phyloP scores from a whole-genome alignment of 176 grass and related monocot species.

The Oryza rufipogon region DNA sequence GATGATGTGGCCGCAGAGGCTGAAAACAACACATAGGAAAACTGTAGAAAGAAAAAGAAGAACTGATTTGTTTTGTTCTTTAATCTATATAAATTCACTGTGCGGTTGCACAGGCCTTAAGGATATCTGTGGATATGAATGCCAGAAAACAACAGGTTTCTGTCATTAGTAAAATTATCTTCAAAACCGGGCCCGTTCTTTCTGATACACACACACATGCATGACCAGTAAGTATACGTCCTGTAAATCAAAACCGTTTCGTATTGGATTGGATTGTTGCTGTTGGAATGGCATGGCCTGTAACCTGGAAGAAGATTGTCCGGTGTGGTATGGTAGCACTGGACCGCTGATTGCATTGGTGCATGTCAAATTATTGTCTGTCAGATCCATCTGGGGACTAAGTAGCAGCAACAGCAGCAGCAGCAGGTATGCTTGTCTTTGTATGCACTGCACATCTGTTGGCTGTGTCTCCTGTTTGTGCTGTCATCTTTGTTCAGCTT shows the following conservation, averaged over 20 bases:
- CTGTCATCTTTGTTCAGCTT: slow-evolving; percentile 38
- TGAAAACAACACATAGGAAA: no score
- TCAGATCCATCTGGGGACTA: slow-evolving; percentile 27
- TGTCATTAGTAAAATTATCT: background rate
- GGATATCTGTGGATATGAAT: background rate
- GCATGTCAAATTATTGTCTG: slow-evolving; percentile 41
- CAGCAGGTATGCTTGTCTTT: background rate
- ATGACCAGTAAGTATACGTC: background rate
- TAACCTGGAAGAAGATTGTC: slow-evolving; percentile 6
- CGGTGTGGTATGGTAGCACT: background rate
- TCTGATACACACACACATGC: background rate
- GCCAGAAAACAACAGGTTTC: background rate
- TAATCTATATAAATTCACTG: background rate
- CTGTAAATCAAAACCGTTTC: background rate
- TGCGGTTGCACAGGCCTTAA: background rate
- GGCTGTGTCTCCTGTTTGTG: slow-evolving; percentile 29
- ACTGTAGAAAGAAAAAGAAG: no score
- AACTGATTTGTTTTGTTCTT: no score
- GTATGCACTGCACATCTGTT: slow-evolving; percentile 2
- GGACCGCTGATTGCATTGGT: background rate
- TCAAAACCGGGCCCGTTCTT: background rate
- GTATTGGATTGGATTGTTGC: slow-evolving; percentile 28
- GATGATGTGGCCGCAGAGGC: no score
- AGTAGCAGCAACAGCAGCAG: slow-evolving; percentile 1
- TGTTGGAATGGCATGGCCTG: background rate